Evolutionary conservation across 2,329 filamentous ascomycete genomes (phyloP).

Genomic region (Ophiocordyceps unilateralis): DNA sequence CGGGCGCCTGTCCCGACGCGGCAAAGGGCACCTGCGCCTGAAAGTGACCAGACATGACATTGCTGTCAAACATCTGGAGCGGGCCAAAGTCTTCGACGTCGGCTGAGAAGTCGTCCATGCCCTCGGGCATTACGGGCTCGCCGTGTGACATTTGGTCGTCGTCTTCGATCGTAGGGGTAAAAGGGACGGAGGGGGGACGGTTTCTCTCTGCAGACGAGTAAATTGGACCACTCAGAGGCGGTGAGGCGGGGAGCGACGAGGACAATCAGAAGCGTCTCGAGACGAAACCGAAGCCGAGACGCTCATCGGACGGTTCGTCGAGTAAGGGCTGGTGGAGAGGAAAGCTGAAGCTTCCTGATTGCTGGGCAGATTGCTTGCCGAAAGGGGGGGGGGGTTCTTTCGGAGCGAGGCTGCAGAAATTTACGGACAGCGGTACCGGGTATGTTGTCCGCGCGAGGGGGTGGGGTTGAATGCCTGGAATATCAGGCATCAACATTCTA

Average conservation of each 20-base stretch:
- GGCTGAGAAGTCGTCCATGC: constrained; percentile 9
- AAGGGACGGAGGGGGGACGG: too few relatives aligned
- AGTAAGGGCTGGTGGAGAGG: neutral
- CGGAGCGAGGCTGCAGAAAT: constrained; percentile 3
- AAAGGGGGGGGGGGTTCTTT: too few relatives aligned
- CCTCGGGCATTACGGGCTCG: constrained; percentile 3
- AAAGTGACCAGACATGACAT: constrained; percentile 13
- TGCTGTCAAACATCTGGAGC: constrained; percentile 22
- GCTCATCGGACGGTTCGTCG: neutral
- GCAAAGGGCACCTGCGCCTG: constrained; percentile 10
- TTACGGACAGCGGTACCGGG: constrained; percentile 2
- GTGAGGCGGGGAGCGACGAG: neutral
- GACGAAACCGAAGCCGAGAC: neutral
- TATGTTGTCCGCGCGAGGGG: neutral
- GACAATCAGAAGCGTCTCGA: neutral
- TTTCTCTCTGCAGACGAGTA: neutral
- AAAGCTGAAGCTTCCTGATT: neutral
- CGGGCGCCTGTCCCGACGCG: constrained; percentile 8
- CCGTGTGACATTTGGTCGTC: neutral
- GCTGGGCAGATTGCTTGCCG: too few relatives aligned
- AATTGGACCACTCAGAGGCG: neutral
- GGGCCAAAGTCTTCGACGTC: constrained; percentile 16
- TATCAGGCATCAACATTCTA: constrained; percentile 4
- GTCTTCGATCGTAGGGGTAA: too few relatives aligned
- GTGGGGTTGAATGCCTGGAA: constrained; percentile 5